Percentiles rank a stretch among this genome's conserved stretches.
Evolutionary conservation across 805 yeast genomes (phyloP).

Genomic region (Kazachstania viticola): DNA sequence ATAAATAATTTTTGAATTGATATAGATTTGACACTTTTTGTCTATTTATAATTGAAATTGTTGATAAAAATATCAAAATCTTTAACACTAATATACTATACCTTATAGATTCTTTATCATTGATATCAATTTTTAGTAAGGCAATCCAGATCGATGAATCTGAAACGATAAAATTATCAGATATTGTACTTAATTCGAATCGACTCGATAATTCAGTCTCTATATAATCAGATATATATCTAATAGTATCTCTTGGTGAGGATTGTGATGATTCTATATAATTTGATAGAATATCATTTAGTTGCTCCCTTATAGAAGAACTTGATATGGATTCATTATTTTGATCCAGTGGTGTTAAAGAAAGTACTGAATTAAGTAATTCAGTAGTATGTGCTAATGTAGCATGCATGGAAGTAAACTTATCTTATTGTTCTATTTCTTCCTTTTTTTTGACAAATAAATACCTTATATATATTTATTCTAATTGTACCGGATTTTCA

Average conservation of each 20-base stretch:
- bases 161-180: slow-evolving; percentile 10
- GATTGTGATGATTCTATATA: too few species aligned
- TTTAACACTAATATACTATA: slow-evolving; percentile 6
- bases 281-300: too few species aligned
- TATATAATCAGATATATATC: neutral
- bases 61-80: slow-evolving; percentile 14
- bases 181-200: slow-evolving; percentile 10
- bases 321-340: too few species aligned
- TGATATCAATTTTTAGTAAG: slow-evolving; percentile 5
- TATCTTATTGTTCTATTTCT: too few species aligned
- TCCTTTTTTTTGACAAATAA: too few species aligned
- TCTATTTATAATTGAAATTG: slow-evolving; percentile 15
- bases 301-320: too few species aligned
- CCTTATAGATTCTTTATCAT: slow-evolving; percentile 1
- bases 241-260: neutral
- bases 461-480: too few species aligned
- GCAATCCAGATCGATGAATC: slow-evolving; percentile 7
- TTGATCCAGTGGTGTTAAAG: too few species aligned
- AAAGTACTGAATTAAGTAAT: too few species aligned
- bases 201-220: neutral
- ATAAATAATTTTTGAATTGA: slow-evolving; percentile 4
- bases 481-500: too few species aligned
- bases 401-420: too few species aligned
- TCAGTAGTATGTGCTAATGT: too few species aligned
- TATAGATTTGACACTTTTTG: slow-evolving; percentile 10